Percentiles rank a stretch among this genome's conserved stretches.
These are phyloP conservation scores for Ogataea nonfermentans DNA, from an alignment of 805 yeast genomes.

Conservation along the genomic window DNA sequence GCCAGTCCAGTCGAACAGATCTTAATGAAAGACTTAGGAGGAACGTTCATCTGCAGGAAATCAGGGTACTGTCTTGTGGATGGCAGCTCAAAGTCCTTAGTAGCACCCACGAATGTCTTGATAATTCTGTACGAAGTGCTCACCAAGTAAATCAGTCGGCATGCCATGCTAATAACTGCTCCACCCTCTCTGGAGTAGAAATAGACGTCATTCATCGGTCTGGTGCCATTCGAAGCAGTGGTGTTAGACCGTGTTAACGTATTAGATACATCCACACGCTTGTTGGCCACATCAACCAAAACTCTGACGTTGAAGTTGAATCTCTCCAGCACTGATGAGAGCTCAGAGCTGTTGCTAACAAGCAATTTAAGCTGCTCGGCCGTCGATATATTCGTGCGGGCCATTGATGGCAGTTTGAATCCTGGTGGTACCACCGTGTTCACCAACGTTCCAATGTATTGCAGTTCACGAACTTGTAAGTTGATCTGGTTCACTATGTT, in stretches of 20 bases:
- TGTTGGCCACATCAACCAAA: conserved; percentile 42
- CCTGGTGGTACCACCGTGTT: conserved; percentile 23
- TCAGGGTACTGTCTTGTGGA: conserved; percentile 65
- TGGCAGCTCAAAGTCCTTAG: conserved; percentile 67
- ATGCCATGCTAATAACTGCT: conserved; percentile 31
- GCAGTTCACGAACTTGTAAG: conserved; percentile 58
- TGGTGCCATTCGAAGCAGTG: conserved; percentile 1
- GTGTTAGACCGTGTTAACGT: conserved; percentile 14
- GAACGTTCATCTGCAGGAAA: conserved; percentile 52
- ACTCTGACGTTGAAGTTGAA: conserved; percentile 63
- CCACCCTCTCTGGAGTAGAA: conserved; percentile 68
- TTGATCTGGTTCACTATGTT: conserved; percentile 67
- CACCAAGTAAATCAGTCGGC: conserved; percentile 54
- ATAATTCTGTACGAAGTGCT: conserved; percentile 50
- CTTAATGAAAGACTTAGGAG: conserved; percentile 58
- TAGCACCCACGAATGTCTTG: conserved; percentile 48
- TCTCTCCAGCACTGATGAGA: conserved; percentile 60
- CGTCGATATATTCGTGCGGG: conserved; percentile 30
- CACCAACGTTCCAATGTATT: conserved; percentile 24
- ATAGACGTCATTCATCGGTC: conserved; percentile 32
- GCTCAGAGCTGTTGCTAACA: conserved; percentile 39
- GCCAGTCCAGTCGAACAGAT: conserved; percentile 61
- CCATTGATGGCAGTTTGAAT: conserved; percentile 30
- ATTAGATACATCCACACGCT: conserved; percentile 11
- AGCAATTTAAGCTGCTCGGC: conserved; percentile 47